phyloP scores from a whole-genome alignment of 345 rosid species.

The Sonneratia alba region DNA sequence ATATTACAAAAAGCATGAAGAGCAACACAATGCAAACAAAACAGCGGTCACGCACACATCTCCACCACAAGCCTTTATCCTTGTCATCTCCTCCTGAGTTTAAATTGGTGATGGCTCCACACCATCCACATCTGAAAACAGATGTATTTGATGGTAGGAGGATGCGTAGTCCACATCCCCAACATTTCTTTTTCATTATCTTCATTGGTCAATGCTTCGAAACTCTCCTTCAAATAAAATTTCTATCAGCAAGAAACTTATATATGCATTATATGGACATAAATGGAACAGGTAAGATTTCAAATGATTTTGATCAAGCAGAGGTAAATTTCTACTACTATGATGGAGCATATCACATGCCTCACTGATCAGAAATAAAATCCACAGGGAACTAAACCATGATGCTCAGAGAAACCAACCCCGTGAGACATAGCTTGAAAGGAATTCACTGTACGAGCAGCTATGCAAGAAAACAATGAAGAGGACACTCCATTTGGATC shows the following conservation, averaged over 20 bases:
- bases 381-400: too few species aligned
- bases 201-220: conserved; percentile 36
- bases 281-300: neutral
- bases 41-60: conserved; percentile 76
- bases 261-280: neutral
- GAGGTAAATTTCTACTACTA: too few species aligned
- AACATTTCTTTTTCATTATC: conserved; percentile 56
- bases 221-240: conserved; percentile 31
- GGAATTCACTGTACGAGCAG: too few species aligned
- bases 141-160: conserved; percentile 57
- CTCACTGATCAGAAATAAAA: too few species aligned
- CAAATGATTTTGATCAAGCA: too few species aligned
- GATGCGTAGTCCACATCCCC: conserved; percentile 93
- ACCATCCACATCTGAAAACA: conserved; percentile 87
- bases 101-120: conserved; percentile 82
- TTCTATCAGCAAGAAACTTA: neutral
- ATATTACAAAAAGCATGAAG: conserved; percentile 69
- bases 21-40: conserved; percentile 46
- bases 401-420: too few species aligned
- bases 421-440: too few species aligned
- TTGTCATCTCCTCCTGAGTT: conserved; percentile 29
- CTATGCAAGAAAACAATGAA: too few species aligned
- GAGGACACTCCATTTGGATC: too few species aligned
- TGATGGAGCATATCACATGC: too few species aligned
- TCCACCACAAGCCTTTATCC: conserved; percentile 51